Evolutionary conservation across 306 rosid species (phyloP), one percentile per base, ranked within the genome.

Genomic region (Malus orientalis): DNA sequence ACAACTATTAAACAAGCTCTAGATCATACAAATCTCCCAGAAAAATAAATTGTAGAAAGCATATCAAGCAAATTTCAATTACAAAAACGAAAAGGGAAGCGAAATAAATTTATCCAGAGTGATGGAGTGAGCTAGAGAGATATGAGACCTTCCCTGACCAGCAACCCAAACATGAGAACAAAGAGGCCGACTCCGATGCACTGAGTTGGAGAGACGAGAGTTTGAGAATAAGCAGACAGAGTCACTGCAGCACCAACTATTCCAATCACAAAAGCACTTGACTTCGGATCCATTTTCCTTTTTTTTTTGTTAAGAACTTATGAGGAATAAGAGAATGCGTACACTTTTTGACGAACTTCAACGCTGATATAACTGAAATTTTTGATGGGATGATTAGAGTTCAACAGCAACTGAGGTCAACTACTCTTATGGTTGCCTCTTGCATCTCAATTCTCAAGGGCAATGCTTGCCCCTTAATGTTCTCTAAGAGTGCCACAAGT

Each of bases 101-200:
- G 7, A 47, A 47, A 47, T 2, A 47, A 14, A 47, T 47, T 14
- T 4, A 14, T 15, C 13, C 53, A 4, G 6, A n/a, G 1, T 6
- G 9, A 7, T 58, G 30, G 2, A 73, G 25, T 22, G 1, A 67
- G 29, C 68, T 81, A 91, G 23, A 93, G 60, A 75, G 91, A 81
- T 47, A 93, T 70, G 8, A 90, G 73, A 86, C 98, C 97, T 90
- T 93, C 98, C 71, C 84, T 81, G 29, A 93, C 81, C 44, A 91
- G 80, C 87, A 91, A 84, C 22, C 89, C 97, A 42, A 90, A 81
- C 83, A 87, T 23, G 76, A 93, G 96, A 58, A 93, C 83, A 58
- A 93, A 54, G 42, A 91, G 96, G 53, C 98, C 98, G 27, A 83
- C 32, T 47, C 88, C 73, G 84, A 93, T 51, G 81, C 89, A 78